A percentile compares a stretch with the other conserved stretches of the same genome.
These are phyloP conservation scores for Nematocida parisii DNA, from an alignment of 371 early-diverging fungal species.

Conservation along the genomic window DNA sequence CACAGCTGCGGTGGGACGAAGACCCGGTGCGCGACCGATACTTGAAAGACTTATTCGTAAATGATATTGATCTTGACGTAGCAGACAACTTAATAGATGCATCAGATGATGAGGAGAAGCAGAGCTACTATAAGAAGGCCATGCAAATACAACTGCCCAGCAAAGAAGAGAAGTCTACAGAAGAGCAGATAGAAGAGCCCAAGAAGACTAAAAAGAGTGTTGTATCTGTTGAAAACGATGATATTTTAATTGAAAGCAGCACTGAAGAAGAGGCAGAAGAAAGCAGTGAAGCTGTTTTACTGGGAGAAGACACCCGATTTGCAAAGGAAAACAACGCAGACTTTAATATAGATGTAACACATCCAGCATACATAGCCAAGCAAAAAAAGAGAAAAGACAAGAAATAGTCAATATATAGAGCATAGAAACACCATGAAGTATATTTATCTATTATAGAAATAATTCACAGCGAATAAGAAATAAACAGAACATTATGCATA, in stretches of 20 bases:
- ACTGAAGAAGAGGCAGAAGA: slow-evolving; percentile 8
- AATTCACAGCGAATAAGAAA: too few relatives aligned
- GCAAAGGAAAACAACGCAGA: slow-evolving; percentile 46
- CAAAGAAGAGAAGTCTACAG: not conserved
- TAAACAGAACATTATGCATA: too few relatives aligned
- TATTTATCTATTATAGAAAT: too few relatives aligned
- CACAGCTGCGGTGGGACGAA: slow-evolving; percentile 88
- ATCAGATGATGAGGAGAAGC: slow-evolving; percentile 44
- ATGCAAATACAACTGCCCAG: not conserved
- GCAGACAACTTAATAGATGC: slow-evolving; percentile 47
- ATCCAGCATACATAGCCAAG: slow-evolving; percentile 37
- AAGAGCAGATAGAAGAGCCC: not conserved
- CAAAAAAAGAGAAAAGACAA: slow-evolving; percentile 11
- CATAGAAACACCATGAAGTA: too few relatives aligned
- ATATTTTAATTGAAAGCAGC: not conserved
- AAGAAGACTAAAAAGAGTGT: not conserved
- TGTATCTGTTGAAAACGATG: slow-evolving; percentile 34
- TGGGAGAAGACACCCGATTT: slow-evolving; percentile 30
- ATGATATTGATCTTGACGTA: slow-evolving; percentile 32
- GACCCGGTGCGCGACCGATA: slow-evolving; percentile 70
- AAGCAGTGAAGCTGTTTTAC: slow-evolving; percentile 10
- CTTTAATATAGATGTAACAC: slow-evolving; percentile 40
- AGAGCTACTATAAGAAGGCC: slow-evolving; percentile 27
- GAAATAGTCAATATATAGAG: not conserved
- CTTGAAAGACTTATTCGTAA: slow-evolving; percentile 29